Evolutionary conservation across 1,139 yeast genomes (phyloP).

Genomic region (Lodderomyces margitis): DNA sequence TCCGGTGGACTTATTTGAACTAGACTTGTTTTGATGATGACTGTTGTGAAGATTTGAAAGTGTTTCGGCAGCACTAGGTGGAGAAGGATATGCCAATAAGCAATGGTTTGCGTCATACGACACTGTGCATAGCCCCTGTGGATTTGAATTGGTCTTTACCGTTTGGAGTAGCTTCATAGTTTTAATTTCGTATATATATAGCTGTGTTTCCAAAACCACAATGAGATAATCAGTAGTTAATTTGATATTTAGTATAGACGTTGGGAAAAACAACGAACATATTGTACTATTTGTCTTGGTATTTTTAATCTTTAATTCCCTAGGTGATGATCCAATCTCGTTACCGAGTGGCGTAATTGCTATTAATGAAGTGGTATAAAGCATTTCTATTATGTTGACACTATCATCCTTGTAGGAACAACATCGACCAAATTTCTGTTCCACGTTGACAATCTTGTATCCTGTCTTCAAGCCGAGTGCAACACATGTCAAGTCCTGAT

Average conservation of each 20-base stretch:
- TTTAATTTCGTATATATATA: conserved; percentile 83
- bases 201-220: conserved; percentile 79
- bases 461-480: conserved; percentile 78
- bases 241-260: conserved; percentile 74
- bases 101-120: conserved; percentile 64
- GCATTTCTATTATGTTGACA: conserved; percentile 81
- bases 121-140: conserved; percentile 58
- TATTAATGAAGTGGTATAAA: conserved; percentile 81
- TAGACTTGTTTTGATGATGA: conserved; percentile 1
- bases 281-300: conserved; percentile 71
- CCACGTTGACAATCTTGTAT: conserved; percentile 84
- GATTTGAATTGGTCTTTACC: conserved; percentile 78
- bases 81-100: conserved; percentile 86
- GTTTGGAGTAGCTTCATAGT: conserved; percentile 88
- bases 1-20: conserved; percentile 35
- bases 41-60: conserved; percentile 3
- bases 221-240: conserved; percentile 73
- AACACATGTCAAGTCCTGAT: conserved; percentile 87
- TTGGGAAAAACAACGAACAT: conserved; percentile 87
- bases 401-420: conserved; percentile 51
- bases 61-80: conserved; percentile 53
- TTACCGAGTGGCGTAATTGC: conserved; percentile 90
- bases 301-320: conserved; percentile 77
- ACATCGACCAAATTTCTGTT: conserved; percentile 78
- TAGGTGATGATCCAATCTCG: conserved; percentile 74